phyloP scores from a whole-genome alignment of 1,284 basidiomycete species.

The Ganoderma resinaceum region DNA sequence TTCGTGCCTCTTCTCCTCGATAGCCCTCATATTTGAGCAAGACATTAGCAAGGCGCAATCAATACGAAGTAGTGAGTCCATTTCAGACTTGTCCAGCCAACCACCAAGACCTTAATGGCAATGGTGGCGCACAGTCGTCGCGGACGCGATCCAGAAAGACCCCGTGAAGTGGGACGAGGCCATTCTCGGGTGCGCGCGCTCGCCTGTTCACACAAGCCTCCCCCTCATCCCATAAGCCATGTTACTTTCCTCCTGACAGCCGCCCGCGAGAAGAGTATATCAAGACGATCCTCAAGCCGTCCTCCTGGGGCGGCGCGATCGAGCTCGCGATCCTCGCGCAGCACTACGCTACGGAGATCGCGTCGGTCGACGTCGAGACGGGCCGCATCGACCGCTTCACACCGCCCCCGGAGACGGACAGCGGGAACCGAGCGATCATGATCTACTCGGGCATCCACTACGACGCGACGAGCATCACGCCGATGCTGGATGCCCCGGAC shows the following conservation, averaged over 20 bases:
- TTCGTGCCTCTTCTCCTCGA: conserved; percentile 89
- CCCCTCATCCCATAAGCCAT: background rate
- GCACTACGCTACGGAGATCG: conserved; percentile 86
- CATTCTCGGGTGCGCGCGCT: conserved; percentile 74
- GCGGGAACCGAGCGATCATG: conserved; percentile 62
- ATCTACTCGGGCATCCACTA: conserved; percentile 96
- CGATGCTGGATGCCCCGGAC: conserved; percentile 71
- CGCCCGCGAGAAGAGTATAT: conserved; percentile 82
- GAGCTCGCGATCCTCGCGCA: conserved; percentile 85
- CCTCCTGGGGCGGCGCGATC: conserved; percentile 94
- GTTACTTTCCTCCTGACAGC: conserved; percentile 43
- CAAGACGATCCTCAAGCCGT: conserved; percentile 76
- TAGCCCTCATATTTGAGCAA: conserved; percentile 87
- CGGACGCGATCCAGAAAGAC: conserved; percentile 77
- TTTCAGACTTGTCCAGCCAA: no score
- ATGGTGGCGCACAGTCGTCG: conserved; percentile 68
- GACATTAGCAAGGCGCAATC: conserved; percentile 68
- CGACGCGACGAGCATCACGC: conserved; percentile 87
- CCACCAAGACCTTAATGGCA: background rate
- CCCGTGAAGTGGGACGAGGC: conserved; percentile 80
- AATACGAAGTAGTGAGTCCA: conserved; percentile 68
- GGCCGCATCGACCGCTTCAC: conserved; percentile 89
- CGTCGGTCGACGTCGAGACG: conserved; percentile 90
- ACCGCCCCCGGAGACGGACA: conserved; percentile 50
- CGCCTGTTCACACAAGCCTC: conserved; percentile 6